phyloP scores from a whole-genome alignment of 1,284 basidiomycete genomes.

The Somion occarium region DNA sequence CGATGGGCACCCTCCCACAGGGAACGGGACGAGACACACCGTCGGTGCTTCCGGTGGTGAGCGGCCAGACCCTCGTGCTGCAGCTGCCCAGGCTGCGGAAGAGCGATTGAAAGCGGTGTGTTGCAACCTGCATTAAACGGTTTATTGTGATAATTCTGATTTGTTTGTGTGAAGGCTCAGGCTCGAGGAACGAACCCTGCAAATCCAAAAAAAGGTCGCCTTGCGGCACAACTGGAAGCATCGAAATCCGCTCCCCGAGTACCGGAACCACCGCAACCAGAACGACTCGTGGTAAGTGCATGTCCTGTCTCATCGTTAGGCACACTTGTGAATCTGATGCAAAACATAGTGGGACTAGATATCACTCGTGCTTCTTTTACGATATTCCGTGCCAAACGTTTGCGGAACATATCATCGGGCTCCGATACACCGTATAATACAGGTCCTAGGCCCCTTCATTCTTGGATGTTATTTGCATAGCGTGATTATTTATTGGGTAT shows the following conservation, averaged over 20 bases:
- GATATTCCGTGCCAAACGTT: too few relatives aligned
- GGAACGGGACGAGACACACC: not conserved
- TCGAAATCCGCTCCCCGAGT: slow-evolving; percentile 43
- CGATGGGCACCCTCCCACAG: not conserved
- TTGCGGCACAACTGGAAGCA: slow-evolving; percentile 51
- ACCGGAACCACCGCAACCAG: slow-evolving; percentile 48
- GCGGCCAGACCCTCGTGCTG: slow-evolving; percentile 44
- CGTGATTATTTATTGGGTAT: too few relatives aligned
- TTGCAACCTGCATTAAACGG: slow-evolving; percentile 20
- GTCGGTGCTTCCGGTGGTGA: slow-evolving; percentile 18
- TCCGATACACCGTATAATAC: too few relatives aligned
- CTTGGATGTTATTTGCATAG: too few relatives aligned
- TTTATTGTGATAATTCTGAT: slow-evolving; percentile 12
- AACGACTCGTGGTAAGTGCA: slow-evolving; percentile 56
- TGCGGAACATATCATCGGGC: too few relatives aligned
- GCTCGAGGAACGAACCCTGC: slow-evolving; percentile 51
- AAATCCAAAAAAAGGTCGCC: slow-evolving; percentile 63
- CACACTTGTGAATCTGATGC: not conserved
- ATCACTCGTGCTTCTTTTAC: too few relatives aligned
- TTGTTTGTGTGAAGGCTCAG: slow-evolving; percentile 39
- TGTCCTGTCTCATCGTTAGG: slow-evolving; percentile 11
- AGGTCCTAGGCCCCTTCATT: too few relatives aligned
- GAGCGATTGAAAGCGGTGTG: slow-evolving; percentile 57
- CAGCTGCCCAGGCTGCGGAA: slow-evolving; percentile 69
- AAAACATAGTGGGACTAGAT: slow-evolving; percentile 18